Percentiles rank a stretch among this genome's conserved stretches.
These are phyloP conservation scores for Salix viminalis DNA, from an alignment of 345 rosid genomes.

Conservation along the genomic window DNA sequence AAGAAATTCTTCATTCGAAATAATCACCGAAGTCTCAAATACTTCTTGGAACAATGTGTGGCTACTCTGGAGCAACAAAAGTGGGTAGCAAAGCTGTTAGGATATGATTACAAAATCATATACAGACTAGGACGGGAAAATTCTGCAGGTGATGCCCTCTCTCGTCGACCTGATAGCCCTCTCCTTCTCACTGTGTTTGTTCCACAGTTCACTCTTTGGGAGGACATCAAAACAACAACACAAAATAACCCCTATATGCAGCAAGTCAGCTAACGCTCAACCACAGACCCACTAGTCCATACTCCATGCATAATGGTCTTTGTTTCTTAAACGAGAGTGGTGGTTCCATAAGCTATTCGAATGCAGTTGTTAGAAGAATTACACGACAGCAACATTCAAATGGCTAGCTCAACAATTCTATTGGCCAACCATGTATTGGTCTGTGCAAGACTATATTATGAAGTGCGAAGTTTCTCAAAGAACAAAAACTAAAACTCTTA, in stretches of 20 bases:
- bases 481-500: not conserved
- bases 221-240: too few species aligned
- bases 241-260: not conserved
- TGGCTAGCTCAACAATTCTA: too few species aligned
- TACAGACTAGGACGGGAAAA: too few species aligned
- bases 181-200: not conserved
- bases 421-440: not conserved
- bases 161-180: accelerated
- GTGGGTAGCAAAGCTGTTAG: not conserved
- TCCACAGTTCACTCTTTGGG: not conserved
- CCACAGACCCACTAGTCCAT: not conserved
- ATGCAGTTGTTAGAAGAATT: too few species aligned
- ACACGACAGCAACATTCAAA: too few species aligned
- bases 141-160: too few species aligned
- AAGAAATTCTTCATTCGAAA: not conserved
- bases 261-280: not conserved
- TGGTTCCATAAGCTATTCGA: not conserved
- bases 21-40: not conserved
- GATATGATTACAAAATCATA: too few species aligned
- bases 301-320: not conserved
- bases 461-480: not conserved
- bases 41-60: not conserved
- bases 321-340: not conserved
- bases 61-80: not conserved
- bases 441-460: too few species aligned